These are phyloP conservation scores for Vararia minispora DNA, from an alignment of 768 basidiomycete species.

Conservation along the genomic window DNA sequence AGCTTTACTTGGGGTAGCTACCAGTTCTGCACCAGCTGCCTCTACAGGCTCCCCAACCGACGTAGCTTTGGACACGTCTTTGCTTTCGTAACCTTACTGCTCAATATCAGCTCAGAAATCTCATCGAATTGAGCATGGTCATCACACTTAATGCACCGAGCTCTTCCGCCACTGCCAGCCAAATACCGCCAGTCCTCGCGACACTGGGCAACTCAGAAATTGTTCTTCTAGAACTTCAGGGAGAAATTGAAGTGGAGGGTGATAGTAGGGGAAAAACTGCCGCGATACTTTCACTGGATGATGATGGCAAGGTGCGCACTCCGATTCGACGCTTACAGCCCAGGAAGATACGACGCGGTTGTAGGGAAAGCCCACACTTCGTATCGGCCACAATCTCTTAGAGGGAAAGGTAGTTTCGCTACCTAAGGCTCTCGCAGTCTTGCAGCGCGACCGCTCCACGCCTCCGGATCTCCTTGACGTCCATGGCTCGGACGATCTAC, in stretches of 20 bases:
- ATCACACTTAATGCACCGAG: slow-evolving; percentile 42
- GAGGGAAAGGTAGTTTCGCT: slow-evolving; percentile 76
- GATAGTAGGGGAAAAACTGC: slow-evolving; percentile 63
- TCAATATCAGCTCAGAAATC: too few species aligned
- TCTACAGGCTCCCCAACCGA: too few species aligned
- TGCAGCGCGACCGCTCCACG: slow-evolving; percentile 31
- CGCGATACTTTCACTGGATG: slow-evolving; percentile 63
- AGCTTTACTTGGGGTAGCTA: too few species aligned
- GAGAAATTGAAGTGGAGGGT: slow-evolving; percentile 62
- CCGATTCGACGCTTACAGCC: background rate
- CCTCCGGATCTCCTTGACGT: slow-evolving; percentile 5
- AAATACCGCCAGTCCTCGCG: slow-evolving; percentile 54
- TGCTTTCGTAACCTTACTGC: too few species aligned
- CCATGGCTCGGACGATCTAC: slow-evolving; percentile 16
- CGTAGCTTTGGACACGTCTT: too few species aligned
- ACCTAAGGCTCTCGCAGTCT: slow-evolving; percentile 73
- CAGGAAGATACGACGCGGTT: background rate
- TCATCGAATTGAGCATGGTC: too few species aligned
- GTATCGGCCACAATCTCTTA: slow-evolving; percentile 82
- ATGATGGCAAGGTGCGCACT: slow-evolving; percentile 35
- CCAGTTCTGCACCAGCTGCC: too few species aligned
- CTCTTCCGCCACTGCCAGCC: slow-evolving; percentile 25
- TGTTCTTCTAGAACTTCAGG: slow-evolving; percentile 83
- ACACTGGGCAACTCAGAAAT: slow-evolving; percentile 70
- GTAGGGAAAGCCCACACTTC: slow-evolving; percentile 68